A percentile compares a stretch with the other conserved stretches of the same genome.
These are phyloP conservation scores for Neofusicoccum sp. DNA, from an alignment of 2,329 filamentous ascomycete genomes.

Conservation along the genomic window DNA sequence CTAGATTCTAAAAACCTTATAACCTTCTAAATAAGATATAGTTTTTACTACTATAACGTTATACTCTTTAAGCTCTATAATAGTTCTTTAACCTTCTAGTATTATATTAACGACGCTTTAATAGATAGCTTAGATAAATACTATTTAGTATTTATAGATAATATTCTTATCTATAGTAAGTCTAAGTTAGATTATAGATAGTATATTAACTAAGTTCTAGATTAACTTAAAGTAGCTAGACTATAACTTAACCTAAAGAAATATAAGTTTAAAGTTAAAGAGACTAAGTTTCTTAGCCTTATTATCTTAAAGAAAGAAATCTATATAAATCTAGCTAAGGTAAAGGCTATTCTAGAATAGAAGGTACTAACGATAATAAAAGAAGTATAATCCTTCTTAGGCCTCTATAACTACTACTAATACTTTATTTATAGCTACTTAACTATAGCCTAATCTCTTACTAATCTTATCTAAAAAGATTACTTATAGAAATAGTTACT, in stretches of 20 bases:
- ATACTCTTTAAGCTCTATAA: conserved; percentile 29
- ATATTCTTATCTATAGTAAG: conserved; percentile 5
- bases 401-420: conserved; percentile 28
- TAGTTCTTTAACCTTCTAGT: conserved; percentile 22
- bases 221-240: neutral
- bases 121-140: conserved; percentile 7
- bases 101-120: conserved; percentile 21
- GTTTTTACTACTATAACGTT: conserved; percentile 26
- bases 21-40: conserved; percentile 23
- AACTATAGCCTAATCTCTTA: conserved; percentile 19
- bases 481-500: neutral
- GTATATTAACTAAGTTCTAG: neutral
- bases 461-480: neutral
- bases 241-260: neutral
- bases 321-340: conserved; percentile 1
- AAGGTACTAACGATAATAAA: neutral
- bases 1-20: conserved; percentile 7
- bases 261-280: neutral
- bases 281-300: conserved; percentile 11
- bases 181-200: neutral
- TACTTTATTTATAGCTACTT: conserved; percentile 27
- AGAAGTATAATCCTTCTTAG: conserved; percentile 24
- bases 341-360: neutral
- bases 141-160: neutral
- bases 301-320: neutral